Evolutionary conservation across 768 basidiomycete species (phyloP), one percentile per base, ranked within the genome.

Genomic region (Tulasnella sp.): DNA sequence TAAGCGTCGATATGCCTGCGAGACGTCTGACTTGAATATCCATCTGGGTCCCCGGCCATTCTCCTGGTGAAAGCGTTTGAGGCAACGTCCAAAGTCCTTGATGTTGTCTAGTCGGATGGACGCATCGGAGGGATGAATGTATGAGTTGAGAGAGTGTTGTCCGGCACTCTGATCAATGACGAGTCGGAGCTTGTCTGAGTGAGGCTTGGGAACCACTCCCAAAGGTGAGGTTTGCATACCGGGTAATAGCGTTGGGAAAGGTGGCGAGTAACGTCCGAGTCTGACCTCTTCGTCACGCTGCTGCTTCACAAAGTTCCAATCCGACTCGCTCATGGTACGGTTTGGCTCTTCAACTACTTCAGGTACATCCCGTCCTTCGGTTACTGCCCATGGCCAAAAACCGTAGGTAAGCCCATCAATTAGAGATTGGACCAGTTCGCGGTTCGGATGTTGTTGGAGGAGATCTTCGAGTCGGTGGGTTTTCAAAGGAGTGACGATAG

Each of bases 351-450:
- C 65, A 20, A 55, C 55, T 0, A 58, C 62, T 6, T 32, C 43
- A 15, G 64, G 67, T 25, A 59, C 61, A 3, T 28, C 54, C 1
- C 41, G 42, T 15, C 56, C 31, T 3, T 45, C 46, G 3, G 65
- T 65, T 13, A 66, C 53, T 0, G 67, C 67, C 48, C 53, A 69
- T 0, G 72, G 73, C 72, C 72, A 74, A 56, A 73, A 73, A 1
- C 73, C 72, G 1, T 68, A 56, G 0, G 58, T 50, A 0, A 75
- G 58, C 0, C 62, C 61, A 0, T 25, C 6, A 6, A 53, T 31
- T 0, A 72, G 64, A 0, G 67, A 72, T 0, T 55, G 3, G 0
- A 73, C 70, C 24, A 69, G 66, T 0, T 57, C 34, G 7, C 53
- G 63, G 44, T 72, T 72, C 0, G 71, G 69, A 53, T 73, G 72